These are phyloP conservation scores for Chalara sp. DNA, from an alignment of 2,329 filamentous ascomycete species.

Conservation along the genomic window DNA sequence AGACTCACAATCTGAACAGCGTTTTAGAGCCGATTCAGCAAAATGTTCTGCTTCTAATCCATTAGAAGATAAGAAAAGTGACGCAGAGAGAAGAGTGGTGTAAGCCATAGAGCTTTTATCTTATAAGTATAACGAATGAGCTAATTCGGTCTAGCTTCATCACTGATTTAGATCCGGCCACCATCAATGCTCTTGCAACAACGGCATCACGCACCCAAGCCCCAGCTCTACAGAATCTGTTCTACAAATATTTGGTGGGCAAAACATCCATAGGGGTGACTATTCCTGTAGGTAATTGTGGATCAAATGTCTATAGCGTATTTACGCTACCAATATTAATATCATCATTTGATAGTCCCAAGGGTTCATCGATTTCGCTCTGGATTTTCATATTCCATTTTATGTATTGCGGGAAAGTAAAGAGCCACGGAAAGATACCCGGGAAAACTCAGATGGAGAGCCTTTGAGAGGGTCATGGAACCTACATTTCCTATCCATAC, in stretches of 20 bases:
- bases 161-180: conserved; percentile 3
- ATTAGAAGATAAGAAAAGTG: conserved; percentile 1
- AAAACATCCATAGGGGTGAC: conserved; percentile 7
- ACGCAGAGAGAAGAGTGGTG: conserved; percentile 6
- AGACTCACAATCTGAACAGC: conserved; percentile 1
- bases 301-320: neutral
- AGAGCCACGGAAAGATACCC: neutral
- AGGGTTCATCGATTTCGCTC: conserved; percentile 5
- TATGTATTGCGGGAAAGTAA: conserved; percentile 4
- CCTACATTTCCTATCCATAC: conserved; percentile 12
- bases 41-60: no score
- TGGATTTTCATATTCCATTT: conserved; percentile 10
- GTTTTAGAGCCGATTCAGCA: no score
- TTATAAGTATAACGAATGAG: neutral
- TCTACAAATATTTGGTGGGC: conserved; percentile 7
- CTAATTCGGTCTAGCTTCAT: conserved; percentile 1
- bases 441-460: neutral
- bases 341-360: neutral
- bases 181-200: conserved; percentile 4
- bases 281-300: conserved; percentile 2
- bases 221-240: conserved; percentile 5
- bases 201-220: conserved; percentile 6
- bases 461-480: conserved; percentile 5
- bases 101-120: neutral
- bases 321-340: neutral